Conservation (phyloP, 768 basidiomycete species). For the Psilocybe cubensis region DNA sequence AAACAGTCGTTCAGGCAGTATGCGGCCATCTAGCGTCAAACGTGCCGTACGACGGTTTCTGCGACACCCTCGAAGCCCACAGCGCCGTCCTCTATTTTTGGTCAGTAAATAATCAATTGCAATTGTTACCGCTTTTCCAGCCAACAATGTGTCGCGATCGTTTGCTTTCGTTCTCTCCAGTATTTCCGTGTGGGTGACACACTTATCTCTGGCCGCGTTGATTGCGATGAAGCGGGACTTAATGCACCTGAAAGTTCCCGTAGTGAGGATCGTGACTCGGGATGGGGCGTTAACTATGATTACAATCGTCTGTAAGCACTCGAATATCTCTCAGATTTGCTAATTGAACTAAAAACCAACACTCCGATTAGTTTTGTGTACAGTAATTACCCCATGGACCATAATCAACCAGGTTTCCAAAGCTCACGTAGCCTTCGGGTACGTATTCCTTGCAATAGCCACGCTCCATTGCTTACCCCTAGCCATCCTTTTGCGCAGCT, state of each 20-base stretch:
- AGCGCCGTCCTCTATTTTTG: slow-evolving; percentile 6
- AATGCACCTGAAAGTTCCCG: slow-evolving; percentile 1
- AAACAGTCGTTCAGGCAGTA: neutral
- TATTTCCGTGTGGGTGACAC: slow-evolving; percentile 12
- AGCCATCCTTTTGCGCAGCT: neutral
- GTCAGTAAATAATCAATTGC: neutral
- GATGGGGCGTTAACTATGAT: slow-evolving; percentile 11
- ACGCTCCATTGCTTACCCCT: no score
- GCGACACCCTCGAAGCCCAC: slow-evolving; percentile 11
- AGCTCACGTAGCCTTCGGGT: slow-evolving; percentile 15
- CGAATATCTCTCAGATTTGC: neutral
- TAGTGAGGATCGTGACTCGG: slow-evolving; percentile 10
- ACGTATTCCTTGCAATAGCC: neutral
- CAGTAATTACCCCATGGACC: slow-evolving; percentile 7
- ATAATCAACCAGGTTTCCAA: slow-evolving; percentile 5
- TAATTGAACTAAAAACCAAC: neutral
- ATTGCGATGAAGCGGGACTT: slow-evolving; percentile 2
- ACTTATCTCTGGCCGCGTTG: slow-evolving; percentile 6
- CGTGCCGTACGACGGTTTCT: slow-evolving; percentile 9
- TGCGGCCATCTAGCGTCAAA: neutral
- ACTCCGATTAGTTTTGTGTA: neutral
- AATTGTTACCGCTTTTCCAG: neutral
- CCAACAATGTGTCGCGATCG: no score
- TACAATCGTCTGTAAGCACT: slow-evolving; percentile 6
- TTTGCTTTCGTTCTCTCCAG: neutral